Evolutionary conservation across 345 rosid genomes (phyloP).

Genomic region (Capsella bursapastoris): DNA sequence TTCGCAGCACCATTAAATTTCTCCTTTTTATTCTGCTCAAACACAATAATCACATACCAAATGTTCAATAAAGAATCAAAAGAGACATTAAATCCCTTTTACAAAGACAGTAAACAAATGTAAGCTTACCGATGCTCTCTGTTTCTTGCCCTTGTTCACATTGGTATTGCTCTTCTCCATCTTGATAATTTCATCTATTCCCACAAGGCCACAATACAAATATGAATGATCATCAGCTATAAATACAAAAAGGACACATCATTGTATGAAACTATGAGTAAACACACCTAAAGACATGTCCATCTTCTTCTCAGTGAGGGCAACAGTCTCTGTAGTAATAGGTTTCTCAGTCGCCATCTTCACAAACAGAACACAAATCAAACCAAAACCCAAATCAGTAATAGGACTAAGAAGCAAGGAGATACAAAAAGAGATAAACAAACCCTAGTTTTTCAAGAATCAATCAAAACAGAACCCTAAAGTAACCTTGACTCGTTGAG

Average conservation of each 20-base stretch:
- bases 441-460: slow-evolving; percentile 11
- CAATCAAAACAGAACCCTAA: not conserved
- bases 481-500: not conserved
- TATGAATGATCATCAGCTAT: slow-evolving; percentile 18
- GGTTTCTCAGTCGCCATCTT: slow-evolving; percentile 69
- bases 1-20: slow-evolving; percentile 52
- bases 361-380: not conserved
- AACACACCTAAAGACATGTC: slow-evolving; percentile 81
- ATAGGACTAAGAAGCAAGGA: not conserved
- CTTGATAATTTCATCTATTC: slow-evolving; percentile 77
- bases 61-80: slow-evolving; percentile 20
- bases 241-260: not conserved
- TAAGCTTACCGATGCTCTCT: slow-evolving; percentile 52
- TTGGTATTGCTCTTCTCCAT: slow-evolving; percentile 67
- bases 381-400: not conserved
- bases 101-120: not conserved
- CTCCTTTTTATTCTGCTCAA: slow-evolving; percentile 62
- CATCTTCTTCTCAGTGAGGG: slow-evolving; percentile 86
- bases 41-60: not conserved
- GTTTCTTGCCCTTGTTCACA: slow-evolving; percentile 56
- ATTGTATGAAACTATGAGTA: not conserved
- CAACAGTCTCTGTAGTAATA: slow-evolving; percentile 75
- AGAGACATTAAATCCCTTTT: slow-evolving; percentile 2
- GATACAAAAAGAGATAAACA: slow-evolving; percentile 1
- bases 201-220: slow-evolving; percentile 17